Evolutionary conservation across 495 filamentous ascomycete genomes (phyloP), one percentile per base, ranked within the genome.

Genomic region (Thermochaetoides thermophila): DNA sequence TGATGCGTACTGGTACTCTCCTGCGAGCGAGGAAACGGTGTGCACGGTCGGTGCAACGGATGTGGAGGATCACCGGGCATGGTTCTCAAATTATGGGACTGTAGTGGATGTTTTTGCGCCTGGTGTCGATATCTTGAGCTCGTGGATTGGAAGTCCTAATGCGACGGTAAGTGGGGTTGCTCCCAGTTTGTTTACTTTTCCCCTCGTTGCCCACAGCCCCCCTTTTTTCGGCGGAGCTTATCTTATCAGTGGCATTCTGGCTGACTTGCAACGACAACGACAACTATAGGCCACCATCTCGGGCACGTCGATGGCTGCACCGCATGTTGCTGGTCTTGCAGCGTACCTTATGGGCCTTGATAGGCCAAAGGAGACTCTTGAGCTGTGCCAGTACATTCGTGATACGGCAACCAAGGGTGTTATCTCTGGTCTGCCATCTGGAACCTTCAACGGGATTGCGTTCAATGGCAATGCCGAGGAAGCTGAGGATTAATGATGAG

Each of bases 241-340:
- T 26, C 0, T 18, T 3, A 29, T 39, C 12, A 24, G n/a, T n/a
- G n/a, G n/a, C n/a, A n/a, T n/a, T n/a, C n/a, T n/a, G n/a, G n/a
- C n/a, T n/a, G n/a, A n/a, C n/a, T n/a, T n/a, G n/a, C n/a, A n/a
- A n/a, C n/a, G n/a, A n/a, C n/a, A n/a, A n/a, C n/a, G n/a, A n/a
- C n/a, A n/a, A n/a, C n/a, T 15, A 27, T 23, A 50, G 44, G 70
- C 73, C 59, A 66, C 65, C 47, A 72, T 79, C 51, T 74, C 69
- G 7, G 76, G 76, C 21, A 82, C 77, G 7, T 66, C 62, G n/a
- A 73, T 73, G 67, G 66, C 74, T 13, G 60, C 68, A 9, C 75
- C 74, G 9, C 76, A 81, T 32, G 56, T 79, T 42, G 56, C 62
- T 9, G 76, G 76, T 29, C 56, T 74, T 17, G 71, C 56, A 17